These are phyloP conservation scores for Hemileia vastatrix DNA, from an alignment of 1,284 basidiomycete species.

Conservation along the genomic window DNA sequence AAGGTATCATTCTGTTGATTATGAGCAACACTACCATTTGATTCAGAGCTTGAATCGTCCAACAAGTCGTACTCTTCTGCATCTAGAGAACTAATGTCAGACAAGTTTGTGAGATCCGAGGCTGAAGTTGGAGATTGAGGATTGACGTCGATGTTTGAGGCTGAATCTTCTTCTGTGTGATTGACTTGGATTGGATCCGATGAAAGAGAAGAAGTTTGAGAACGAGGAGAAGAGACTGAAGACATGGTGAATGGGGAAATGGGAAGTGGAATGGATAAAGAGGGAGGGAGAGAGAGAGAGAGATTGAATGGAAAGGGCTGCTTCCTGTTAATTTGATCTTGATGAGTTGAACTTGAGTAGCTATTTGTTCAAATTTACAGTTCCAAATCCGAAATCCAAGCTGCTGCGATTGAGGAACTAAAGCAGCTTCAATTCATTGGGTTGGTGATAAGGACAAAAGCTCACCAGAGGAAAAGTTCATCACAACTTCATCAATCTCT, in stretches of 20 bases:
- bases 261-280: not conserved
- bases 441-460: no score
- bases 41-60: not conserved
- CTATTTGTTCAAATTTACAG: no score
- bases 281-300: no score
- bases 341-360: no score
- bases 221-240: not conserved
- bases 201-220: slow-evolving; percentile 1
- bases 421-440: no score
- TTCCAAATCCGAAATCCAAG: no score
- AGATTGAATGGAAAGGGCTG: no score
- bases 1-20: not conserved
- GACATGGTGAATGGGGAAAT: not conserved
- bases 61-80: not conserved
- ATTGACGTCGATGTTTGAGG: not conserved
- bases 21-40: not conserved
- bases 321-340: no score
- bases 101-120: not conserved
- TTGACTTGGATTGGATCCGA: not conserved
- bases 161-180: not conserved
- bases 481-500: no score
- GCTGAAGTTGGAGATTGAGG: not conserved
- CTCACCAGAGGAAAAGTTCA: no score
- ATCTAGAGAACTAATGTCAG: not conserved
- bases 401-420: no score